A percentile compares a stretch with the other conserved stretches of the same genome.
Conservation (phyloP, 331 rosid genomes). For the Prunus yedoensis region DNA sequence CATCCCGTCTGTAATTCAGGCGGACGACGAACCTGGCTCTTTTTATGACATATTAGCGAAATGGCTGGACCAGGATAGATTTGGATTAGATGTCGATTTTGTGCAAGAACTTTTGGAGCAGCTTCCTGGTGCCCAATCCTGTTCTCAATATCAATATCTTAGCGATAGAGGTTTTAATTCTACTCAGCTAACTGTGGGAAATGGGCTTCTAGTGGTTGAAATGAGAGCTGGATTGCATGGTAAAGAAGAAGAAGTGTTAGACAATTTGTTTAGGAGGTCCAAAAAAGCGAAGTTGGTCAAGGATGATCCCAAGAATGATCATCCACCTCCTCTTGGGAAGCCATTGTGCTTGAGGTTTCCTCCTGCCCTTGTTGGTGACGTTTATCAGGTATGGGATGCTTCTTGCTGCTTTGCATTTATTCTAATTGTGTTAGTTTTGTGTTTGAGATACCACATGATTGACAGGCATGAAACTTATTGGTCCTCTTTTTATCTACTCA, state of each 20-base stretch:
- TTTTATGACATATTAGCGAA: slow-evolving; percentile 42
- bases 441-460: slow-evolving; percentile 16
- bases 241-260: slow-evolving; percentile 47
- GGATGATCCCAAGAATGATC: slow-evolving; percentile 31
- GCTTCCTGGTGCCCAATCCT: slow-evolving; percentile 61
- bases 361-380: slow-evolving; percentile 70
- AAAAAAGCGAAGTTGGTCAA: slow-evolving; percentile 52
- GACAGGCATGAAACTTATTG: slow-evolving; percentile 19
- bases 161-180: slow-evolving; percentile 49
- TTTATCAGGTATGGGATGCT: slow-evolving; percentile 70
- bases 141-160: slow-evolving; percentile 58
- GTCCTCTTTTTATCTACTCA: slow-evolving; percentile 33
- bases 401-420: slow-evolving; percentile 16
- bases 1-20: slow-evolving; percentile 47
- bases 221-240: slow-evolving; percentile 47
- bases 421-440: not conserved
- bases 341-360: slow-evolving; percentile 68
- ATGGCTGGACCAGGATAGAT: slow-evolving; percentile 95
- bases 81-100: slow-evolving; percentile 89
- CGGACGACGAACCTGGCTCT: slow-evolving; percentile 44
- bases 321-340: slow-evolving; percentile 82
- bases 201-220: slow-evolving; percentile 61
- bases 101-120: slow-evolving; percentile 86
- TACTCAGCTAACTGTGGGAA: slow-evolving; percentile 65
- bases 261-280: slow-evolving; percentile 51